Evolutionary conservation across 306 rosid genomes (phyloP).

Genomic region (Vigna angularis): DNA sequence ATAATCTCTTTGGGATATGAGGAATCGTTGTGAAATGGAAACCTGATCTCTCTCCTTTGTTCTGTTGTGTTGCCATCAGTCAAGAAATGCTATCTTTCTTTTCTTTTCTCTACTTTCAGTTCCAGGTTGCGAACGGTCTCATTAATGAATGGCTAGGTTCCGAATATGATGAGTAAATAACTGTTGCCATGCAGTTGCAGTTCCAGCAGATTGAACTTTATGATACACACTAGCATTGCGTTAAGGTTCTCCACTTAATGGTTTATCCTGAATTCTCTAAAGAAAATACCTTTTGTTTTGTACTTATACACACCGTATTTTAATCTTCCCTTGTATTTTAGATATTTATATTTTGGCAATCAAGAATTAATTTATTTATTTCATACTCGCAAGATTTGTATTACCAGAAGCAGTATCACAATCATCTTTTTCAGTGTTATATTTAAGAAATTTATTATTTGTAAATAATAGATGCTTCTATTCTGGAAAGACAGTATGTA

Average conservation of each 20-base stretch:
- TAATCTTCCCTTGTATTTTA: background rate
- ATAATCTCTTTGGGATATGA: background rate
- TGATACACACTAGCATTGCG: background rate
- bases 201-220: background rate
- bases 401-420: background rate
- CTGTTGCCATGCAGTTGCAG: background rate
- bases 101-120: background rate
- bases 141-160: background rate
- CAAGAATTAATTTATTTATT: background rate
- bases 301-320: no score
- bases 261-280: conserved; percentile 44
- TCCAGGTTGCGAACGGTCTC: background rate
- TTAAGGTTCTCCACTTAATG: background rate
- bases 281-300: conserved; percentile 24
- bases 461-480: background rate
- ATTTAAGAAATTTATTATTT: background rate
- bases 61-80: background rate
- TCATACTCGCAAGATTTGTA: background rate
- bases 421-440: background rate
- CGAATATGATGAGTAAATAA: background rate
- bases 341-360: no score
- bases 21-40: background rate
- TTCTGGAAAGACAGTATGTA: background rate
- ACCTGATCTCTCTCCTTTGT: background rate
- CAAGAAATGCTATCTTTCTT: background rate